Evolutionary conservation across 495 filamentous ascomycete genomes (phyloP).

Genomic region (Durotheca rogersii): DNA sequence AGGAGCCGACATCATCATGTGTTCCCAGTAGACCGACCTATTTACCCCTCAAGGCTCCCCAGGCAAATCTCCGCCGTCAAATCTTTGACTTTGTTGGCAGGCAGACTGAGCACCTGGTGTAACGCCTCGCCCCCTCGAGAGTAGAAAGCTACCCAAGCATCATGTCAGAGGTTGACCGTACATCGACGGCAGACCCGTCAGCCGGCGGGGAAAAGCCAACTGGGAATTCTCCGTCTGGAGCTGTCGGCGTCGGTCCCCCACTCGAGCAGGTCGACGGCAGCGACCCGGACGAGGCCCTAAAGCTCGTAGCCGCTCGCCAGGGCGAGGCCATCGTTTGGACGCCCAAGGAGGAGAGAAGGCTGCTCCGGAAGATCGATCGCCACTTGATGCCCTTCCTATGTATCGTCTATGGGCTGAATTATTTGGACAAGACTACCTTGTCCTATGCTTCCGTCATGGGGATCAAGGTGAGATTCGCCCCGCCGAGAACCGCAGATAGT

Average conservation of each 20-base stretch:
- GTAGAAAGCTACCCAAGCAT: background rate
- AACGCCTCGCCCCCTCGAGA: no score
- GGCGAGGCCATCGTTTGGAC: slow-evolving; percentile 38
- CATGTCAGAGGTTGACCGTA: slow-evolving; percentile 19
- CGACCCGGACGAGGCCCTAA: slow-evolving; percentile 37
- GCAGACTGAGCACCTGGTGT: no score
- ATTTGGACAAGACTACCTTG: slow-evolving; percentile 64
- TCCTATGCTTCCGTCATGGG: slow-evolving; percentile 67
- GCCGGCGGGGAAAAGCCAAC: slow-evolving; percentile 27
- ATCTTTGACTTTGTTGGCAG: no score
- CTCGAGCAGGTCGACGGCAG: slow-evolving; percentile 23
- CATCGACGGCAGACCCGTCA: background rate
- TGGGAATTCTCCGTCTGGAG: background rate
- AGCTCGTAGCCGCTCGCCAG: slow-evolving; percentile 24
- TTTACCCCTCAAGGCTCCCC: no score
- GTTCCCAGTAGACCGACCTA: no score
- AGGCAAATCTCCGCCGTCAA: no score
- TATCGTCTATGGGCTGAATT: slow-evolving; percentile 64
- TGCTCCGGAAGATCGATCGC: slow-evolving; percentile 60
- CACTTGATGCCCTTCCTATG: slow-evolving; percentile 65
- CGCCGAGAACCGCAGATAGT: slow-evolving; percentile 39
- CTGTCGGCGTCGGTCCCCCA: slow-evolving; percentile 1
- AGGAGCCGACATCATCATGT: no score
- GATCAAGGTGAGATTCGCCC: slow-evolving; percentile 45
- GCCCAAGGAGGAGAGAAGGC: slow-evolving; percentile 44